Base-by-base conservation (phyloP, 768 basidiomycete genomes). In the Amanita pallidorosea region DNA sequence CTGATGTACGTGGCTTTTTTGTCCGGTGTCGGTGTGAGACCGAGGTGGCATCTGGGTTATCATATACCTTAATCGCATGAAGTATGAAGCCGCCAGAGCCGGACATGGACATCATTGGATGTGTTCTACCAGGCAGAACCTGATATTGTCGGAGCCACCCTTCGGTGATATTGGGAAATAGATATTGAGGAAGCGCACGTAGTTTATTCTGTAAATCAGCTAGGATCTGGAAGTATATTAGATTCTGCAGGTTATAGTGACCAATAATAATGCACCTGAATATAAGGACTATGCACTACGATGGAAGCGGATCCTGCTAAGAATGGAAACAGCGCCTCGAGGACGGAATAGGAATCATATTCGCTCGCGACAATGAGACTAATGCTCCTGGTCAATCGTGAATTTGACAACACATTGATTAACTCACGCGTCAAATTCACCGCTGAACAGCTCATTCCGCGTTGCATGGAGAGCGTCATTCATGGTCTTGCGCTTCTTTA, bases 91-190 rank as follows among this genome's bases (percentile, higher is more conserved):
- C 95, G 12, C 92, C 94, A 1, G 85, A 83, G 9, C 89, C 90
- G 18, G 88, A 85, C 53, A 82, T 88, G 51, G 74, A 83, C 96
- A 99, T 98, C 56, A 79, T 81, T 3, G 96, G 96, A 69, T 99
- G 96, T 36, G 90, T 95, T 33, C 96, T 77, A 20, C 96, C 95
- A 20, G 96, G 96, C n/a, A 99, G 73, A 13, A 93, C 84, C 64
- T 98, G 95, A 68, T 98, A 99, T 55, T 80, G 77, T 25, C 95
- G 80, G 37, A 90, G 65, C 85, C 88, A 97, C 9, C 80, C 73
- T 65, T 98, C 95, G 2, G 88, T 85, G 27, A 98, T 68, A 13
- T 75, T 81, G 7, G 91, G 85, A 29, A 80, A 82, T 9, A 98
- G 70, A 65, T 80, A 94, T 54, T 74, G 66, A 7, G 85, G 80